Base-by-base conservation (phyloP, 1,139 yeast genomes). In the Saccharomyces uvarum region DNA sequence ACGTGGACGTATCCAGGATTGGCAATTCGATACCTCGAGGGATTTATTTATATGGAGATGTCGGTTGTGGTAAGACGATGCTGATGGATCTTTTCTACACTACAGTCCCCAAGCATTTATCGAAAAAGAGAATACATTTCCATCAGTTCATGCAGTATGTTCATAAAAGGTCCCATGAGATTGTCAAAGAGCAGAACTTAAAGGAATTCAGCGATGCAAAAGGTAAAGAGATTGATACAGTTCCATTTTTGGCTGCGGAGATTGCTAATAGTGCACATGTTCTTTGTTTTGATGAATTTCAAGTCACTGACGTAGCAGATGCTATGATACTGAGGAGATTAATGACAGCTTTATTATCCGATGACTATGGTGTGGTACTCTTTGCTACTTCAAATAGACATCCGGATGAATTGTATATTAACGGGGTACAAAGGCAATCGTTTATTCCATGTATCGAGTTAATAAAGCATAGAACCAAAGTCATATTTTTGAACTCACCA, bases 1-100 rank as follows among this genome's bases (percentile, higher is more conserved):
- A 38, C 3, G 44, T 38, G 24, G 44, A 38, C 4, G 44, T 38
- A 38, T 38, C 44, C 44, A 16, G 5, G 4, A 38, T 38, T 50
- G 38, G 53, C 51, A 32, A 54, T 54, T 50, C 57, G 54, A 75
- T 80, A 38, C 95, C 90, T 2, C 76, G 80, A 62, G 99, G 99
- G 2, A 86, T 93, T 14, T 93, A 93, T 68, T 76, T 93, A 28
- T 93, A 88, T 70, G 99, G 99, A 19, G 99, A 93, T 70, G 99
- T 93, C 48, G 99, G 99, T 3, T 90, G 98, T 72, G 99, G 99
- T 8, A 93, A 93, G 68, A 93, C 99, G 4, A 93, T 93, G 97
- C 77, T 93, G 59, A 91, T 93, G 98, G 99, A 93, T 71, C 77
- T 93, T 63, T 93, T 93, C 65, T 93, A 90, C 71, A 75, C 81